Percentiles rank a stretch among this genome's conserved stretches.
phyloP scores from a whole-genome alignment of 495 filamentous ascomycete genomes.

The Daldinia grandis region DNA sequence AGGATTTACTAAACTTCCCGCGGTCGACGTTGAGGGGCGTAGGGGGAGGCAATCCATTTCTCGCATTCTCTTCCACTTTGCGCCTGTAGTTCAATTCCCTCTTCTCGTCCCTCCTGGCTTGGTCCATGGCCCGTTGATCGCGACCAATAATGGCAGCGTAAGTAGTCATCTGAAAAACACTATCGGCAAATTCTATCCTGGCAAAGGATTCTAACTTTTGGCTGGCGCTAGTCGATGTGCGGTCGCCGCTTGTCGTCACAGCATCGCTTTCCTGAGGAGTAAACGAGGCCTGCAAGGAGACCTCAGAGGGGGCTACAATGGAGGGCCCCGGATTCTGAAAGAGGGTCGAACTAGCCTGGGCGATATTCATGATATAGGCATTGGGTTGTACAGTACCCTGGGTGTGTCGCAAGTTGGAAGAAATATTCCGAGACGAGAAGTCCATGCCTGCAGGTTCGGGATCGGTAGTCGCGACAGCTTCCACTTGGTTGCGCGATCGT shows the following conservation, averaged over 20 bases:
- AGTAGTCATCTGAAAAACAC: slow-evolving; percentile 62
- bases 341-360: slow-evolving; percentile 31
- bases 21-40: slow-evolving; percentile 49
- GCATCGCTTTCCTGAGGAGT: slow-evolving; percentile 44
- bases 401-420: slow-evolving; percentile 26
- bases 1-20: slow-evolving; percentile 60
- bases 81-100: slow-evolving; percentile 50
- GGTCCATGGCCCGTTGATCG: slow-evolving; percentile 55
- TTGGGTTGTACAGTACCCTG: slow-evolving; percentile 44
- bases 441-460: slow-evolving; percentile 38
- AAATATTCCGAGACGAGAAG: slow-evolving; percentile 37
- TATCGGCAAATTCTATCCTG: slow-evolving; percentile 60
- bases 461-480: slow-evolving; percentile 47
- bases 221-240: slow-evolving; percentile 39
- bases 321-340: slow-evolving; percentile 39
- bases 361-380: slow-evolving; percentile 42
- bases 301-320: slow-evolving; percentile 45
- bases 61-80: slow-evolving; percentile 48
- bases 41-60: slow-evolving; percentile 52
- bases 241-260: slow-evolving; percentile 32
- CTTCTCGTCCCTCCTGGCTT: slow-evolving; percentile 54
- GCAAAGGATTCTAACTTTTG: slow-evolving; percentile 60
- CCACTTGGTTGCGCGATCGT: slow-evolving; percentile 31
- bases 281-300: slow-evolving; percentile 45
- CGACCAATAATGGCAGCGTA: slow-evolving; percentile 61